Percentiles rank a stretch among this genome's conserved stretches.
phyloP scores from a whole-genome alignment of 2,329 filamentous ascomycete species.

The Venturia carpophila region DNA sequence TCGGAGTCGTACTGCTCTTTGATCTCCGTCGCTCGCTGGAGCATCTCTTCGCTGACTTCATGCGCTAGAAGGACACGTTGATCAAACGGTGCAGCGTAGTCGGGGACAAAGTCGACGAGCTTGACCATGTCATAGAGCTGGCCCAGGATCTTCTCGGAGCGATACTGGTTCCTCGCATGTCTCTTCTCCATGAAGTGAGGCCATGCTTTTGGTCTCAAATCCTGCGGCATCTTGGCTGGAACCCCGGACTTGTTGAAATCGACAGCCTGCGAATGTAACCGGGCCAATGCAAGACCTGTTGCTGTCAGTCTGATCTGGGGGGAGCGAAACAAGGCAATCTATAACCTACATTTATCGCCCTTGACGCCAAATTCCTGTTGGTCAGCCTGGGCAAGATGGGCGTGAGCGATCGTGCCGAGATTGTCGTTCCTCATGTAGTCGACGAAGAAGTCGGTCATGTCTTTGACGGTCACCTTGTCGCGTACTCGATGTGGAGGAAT shows the following conservation, averaged over 20 bases:
- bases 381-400: conserved; percentile 76
- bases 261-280: conserved; percentile 81
- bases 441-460: conserved; percentile 81
- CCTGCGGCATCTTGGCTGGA: conserved; percentile 57
- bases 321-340: not conserved
- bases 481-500: conserved; percentile 49
- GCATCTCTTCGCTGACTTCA: conserved; percentile 44
- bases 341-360: conserved; percentile 54
- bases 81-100: conserved; percentile 69
- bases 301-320: not conserved
- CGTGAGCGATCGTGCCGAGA: conserved; percentile 68
- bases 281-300: conserved; percentile 59
- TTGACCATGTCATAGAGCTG: conserved; percentile 72
- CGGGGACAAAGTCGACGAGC: conserved; percentile 60
- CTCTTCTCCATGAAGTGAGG: conserved; percentile 85
- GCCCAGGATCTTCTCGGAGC: conserved; percentile 66
- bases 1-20: conserved; percentile 73
- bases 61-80: conserved; percentile 60
- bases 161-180: conserved; percentile 47
- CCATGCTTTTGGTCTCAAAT: conserved; percentile 55
- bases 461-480: conserved; percentile 58
- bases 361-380: conserved; percentile 53
- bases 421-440: conserved; percentile 87
- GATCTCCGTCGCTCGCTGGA: conserved; percentile 54
- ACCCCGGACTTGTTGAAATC: conserved; percentile 90